Evolutionary conservation across 2,329 filamentous ascomycete genomes (phyloP), one percentile per base, ranked within the genome.

Genomic region (Coniochaeta prunicola): DNA sequence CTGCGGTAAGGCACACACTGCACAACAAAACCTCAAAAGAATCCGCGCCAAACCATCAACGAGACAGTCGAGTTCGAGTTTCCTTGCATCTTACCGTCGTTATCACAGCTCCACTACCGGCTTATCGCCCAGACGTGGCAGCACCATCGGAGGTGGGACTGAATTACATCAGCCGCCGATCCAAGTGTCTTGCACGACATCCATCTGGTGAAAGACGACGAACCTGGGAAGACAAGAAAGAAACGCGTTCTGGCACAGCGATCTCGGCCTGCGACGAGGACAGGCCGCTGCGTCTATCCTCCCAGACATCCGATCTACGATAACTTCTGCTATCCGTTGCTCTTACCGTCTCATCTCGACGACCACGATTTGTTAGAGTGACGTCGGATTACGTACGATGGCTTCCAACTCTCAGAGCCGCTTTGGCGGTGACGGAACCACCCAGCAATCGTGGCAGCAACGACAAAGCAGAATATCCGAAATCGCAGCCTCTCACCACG

Each of bases 401-500:
- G 30, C 65, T 40, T 61, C 59, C 15, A 63, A 66, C 24, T 57
- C 59, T 6, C 65, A 65, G 56, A 58, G 59, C 59, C 65, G 59
- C 53, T 62, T 40, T 33, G 60, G 59, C 54, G 58, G 53, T 59
- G 59, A 58, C 34, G 57, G 59, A 42, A 42, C 59, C 33, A 59
- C 57, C 53, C 53, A 42, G 59, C 33, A 60, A 61, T n/a, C 63
- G 56, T 54, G 50, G 53, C 62, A 57, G 59, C 62, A 64, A 31
- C 56, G 58, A 36, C 54, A 56, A 17, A 56, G 61, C 53, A 61
- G 61, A 58, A 58, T 59, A n/a, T 57, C 64, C 34, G 62, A 64
- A 42, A 57, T 53, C n/a, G 60, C 62, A 38, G 57, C 62, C 33
- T 67, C 67, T 33, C 64, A 64, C 28, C 63, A 63, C 24, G 69